phyloP scores from a whole-genome alignment of 2,329 filamentous ascomycete genomes.

The Elsinoe ampelina region DNA sequence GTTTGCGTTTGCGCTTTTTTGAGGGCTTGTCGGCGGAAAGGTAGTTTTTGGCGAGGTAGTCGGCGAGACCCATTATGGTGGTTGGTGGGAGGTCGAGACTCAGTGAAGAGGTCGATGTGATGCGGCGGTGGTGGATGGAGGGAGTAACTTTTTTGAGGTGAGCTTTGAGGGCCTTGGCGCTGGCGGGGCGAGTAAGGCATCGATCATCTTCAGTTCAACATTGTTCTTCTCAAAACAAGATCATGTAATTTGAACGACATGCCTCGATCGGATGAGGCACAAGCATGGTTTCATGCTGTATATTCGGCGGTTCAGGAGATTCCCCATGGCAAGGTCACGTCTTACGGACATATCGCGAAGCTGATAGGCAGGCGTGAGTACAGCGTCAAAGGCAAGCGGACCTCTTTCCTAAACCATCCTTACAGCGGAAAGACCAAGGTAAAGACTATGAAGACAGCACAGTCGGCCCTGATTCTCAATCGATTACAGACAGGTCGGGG shows the following conservation, averaged over 20 bases:
- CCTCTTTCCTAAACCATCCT: slow-evolving; percentile 11
- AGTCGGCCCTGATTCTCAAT: slow-evolving; percentile 14
- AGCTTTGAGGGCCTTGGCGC: slow-evolving; percentile 6
- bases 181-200: neutral
- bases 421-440: slow-evolving; percentile 41
- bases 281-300: slow-evolving; percentile 65
- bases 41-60: slow-evolving; percentile 87
- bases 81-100: slow-evolving; percentile 9
- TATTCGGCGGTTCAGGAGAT: slow-evolving; percentile 81
- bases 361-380: slow-evolving; percentile 62
- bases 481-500: slow-evolving; percentile 63
- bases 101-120: slow-evolving; percentile 12
- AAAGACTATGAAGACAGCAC: slow-evolving; percentile 8
- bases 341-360: slow-evolving; percentile 71
- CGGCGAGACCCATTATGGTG: slow-evolving; percentile 54
- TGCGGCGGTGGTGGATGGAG: neutral
- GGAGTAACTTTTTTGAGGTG: neutral
- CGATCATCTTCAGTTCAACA: neutral
- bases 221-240: slow-evolving; percentile 13
- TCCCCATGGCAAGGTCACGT: slow-evolving; percentile 72
- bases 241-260: slow-evolving; percentile 34
- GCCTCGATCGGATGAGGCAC: slow-evolving; percentile 64
- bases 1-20: slow-evolving; percentile 45
- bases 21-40: slow-evolving; percentile 54
- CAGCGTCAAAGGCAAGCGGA: neutral